phyloP scores from a whole-genome alignment of 768 basidiomycete genomes.

The Leucogyrophana mollusca region DNA sequence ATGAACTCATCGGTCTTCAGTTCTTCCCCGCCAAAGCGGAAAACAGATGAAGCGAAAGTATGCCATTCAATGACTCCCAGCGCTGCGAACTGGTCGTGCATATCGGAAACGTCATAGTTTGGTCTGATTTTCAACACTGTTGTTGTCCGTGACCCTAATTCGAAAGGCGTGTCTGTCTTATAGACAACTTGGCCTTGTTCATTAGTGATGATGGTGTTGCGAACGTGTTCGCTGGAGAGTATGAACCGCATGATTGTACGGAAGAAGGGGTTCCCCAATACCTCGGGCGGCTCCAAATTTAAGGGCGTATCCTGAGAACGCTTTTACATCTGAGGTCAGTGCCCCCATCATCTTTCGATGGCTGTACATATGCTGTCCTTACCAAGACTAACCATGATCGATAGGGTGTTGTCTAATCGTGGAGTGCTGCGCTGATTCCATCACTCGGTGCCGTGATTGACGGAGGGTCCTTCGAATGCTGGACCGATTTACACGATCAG shows the following conservation, averaged over 20 bases:
- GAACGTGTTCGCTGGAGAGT: constrained; percentile 19
- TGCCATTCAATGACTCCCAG: constrained; percentile 32
- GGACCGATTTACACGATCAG: too few species aligned
- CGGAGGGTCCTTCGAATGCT: too few species aligned
- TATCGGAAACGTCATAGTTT: constrained; percentile 4
- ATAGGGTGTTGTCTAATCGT: too few species aligned
- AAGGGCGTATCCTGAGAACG: too few species aligned
- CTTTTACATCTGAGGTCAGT: too few species aligned
- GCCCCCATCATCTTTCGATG: too few species aligned
- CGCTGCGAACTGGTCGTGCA: constrained; percentile 26
- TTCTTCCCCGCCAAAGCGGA: constrained; percentile 24
- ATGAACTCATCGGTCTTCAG: constrained; percentile 15
- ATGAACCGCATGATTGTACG: constrained; percentile 21
- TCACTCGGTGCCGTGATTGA: too few species aligned
- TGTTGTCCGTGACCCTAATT: constrained; percentile 14
- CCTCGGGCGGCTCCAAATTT: too few species aligned
- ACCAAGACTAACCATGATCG: too few species aligned
- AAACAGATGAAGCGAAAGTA: constrained; percentile 18
- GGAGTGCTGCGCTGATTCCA: too few species aligned
- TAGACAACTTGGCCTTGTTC: constrained; percentile 18
- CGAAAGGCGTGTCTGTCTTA: constrained; percentile 12
- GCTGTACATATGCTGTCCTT: too few species aligned
- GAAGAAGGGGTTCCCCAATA: too few species aligned
- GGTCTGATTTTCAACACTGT: constrained; percentile 3
- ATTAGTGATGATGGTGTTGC: constrained; percentile 18